Percentiles rank a stretch among this genome's conserved stretches.
These are phyloP conservation scores for Allomyces javanicus DNA, from an alignment of 192 early-diverging fungal genomes.

Conservation along the genomic window DNA sequence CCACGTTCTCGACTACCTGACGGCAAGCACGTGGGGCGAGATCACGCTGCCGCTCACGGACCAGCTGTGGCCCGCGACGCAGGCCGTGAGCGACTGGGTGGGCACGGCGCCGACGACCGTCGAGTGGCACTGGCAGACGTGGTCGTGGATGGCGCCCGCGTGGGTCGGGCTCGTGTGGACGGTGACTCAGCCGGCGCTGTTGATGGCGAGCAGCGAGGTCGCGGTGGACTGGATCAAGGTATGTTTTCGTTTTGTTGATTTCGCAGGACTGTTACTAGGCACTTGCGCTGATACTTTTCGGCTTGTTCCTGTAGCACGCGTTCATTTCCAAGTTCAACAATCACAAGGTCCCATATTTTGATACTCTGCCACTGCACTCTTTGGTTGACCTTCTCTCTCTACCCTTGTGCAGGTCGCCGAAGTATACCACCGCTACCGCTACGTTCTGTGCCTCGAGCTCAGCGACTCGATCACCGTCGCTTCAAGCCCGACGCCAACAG, in stretches of 20 bases:
- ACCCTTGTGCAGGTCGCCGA: neutral
- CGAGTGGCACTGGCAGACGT: conserved; percentile 36
- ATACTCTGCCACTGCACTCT: conserved; percentile 29
- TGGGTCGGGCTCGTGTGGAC: conserved; percentile 38
- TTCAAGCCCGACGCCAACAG: no score
- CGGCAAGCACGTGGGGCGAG: neutral
- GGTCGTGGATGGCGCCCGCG: conserved; percentile 40
- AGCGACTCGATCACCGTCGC: no score
- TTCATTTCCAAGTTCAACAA: conserved; percentile 95
- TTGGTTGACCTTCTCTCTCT: no score
- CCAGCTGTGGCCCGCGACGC: neutral
- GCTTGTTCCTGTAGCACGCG: conserved; percentile 32
- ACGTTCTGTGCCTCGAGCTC: neutral
- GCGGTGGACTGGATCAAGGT: conserved; percentile 86
- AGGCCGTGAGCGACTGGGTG: conserved; percentile 14
- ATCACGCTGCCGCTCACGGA: neutral
- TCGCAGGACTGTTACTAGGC: no score
- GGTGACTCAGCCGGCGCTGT: conserved; percentile 55
- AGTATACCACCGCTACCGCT: neutral
- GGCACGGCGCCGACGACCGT: conserved; percentile 31
- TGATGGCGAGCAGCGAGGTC: conserved; percentile 74
- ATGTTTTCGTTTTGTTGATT: no score
- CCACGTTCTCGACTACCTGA: neutral
- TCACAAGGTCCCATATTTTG: conserved; percentile 66
- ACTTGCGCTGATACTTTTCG: no score